phyloP scores from a whole-genome alignment of 2,329 filamentous ascomycete species.

The Triangularia setosa region DNA sequence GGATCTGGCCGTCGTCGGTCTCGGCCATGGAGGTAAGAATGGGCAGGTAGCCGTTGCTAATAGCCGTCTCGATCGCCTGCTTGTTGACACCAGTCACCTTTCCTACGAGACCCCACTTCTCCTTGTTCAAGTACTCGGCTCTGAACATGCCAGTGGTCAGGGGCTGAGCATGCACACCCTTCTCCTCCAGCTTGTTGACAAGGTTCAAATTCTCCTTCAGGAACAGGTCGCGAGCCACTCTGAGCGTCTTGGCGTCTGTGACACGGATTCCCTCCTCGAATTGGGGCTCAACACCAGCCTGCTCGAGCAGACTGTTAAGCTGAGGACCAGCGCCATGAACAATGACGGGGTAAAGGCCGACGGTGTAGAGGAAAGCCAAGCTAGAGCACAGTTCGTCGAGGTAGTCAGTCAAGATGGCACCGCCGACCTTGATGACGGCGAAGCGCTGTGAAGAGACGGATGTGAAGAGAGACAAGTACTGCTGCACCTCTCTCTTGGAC shows the following conservation, averaged over 20 bases:
- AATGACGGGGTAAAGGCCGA: slow-evolving; percentile 90
- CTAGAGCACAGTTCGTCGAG: slow-evolving; percentile 86
- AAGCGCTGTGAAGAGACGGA: slow-evolving; percentile 96
- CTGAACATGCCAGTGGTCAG: slow-evolving; percentile 87
- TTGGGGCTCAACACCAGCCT: slow-evolving; percentile 87
- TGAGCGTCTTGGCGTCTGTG: slow-evolving; percentile 91
- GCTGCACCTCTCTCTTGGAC: slow-evolving; percentile 92
- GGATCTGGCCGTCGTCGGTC: slow-evolving; percentile 81
- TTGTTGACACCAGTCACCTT: slow-evolving; percentile 94
- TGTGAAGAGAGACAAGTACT: slow-evolving; percentile 96
- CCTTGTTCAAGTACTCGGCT: slow-evolving; percentile 92
- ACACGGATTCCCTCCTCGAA: slow-evolving; percentile 96
- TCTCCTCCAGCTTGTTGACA: slow-evolving; percentile 81
- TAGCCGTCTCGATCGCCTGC: slow-evolving; percentile 82
- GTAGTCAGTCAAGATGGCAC: slow-evolving; percentile 91
- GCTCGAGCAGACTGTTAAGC: slow-evolving; percentile 85
- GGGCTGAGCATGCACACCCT: slow-evolving; percentile 83
- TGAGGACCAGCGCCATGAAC: slow-evolving; percentile 94
- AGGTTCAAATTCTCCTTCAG: slow-evolving; percentile 93
- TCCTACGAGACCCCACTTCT: slow-evolving; percentile 92
- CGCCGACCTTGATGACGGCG: slow-evolving; percentile 96
- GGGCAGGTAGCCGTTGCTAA: slow-evolving; percentile 85
- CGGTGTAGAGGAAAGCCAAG: slow-evolving; percentile 87
- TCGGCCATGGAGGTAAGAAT: slow-evolving; percentile 97
- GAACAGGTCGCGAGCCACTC: slow-evolving; percentile 87